phyloP scores from a whole-genome alignment of 345 rosid species.

The Aquilaria malaccensis region DNA sequence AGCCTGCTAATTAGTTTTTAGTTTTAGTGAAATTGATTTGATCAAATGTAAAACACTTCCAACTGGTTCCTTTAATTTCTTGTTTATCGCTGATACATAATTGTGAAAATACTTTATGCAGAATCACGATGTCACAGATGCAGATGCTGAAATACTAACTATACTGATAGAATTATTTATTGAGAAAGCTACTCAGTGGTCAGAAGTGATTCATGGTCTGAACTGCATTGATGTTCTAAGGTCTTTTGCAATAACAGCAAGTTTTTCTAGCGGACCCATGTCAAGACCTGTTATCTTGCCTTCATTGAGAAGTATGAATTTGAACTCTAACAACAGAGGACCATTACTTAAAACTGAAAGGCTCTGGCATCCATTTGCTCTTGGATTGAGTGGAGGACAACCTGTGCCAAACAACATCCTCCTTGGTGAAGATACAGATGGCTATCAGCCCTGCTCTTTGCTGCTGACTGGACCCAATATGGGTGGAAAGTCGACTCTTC shows the following conservation, averaged over 20 bases:
- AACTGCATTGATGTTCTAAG: constrained; percentile 71
- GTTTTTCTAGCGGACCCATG: constrained; percentile 56
- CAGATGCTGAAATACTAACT: constrained; percentile 69
- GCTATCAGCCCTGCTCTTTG: constrained; percentile 46
- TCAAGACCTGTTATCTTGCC: constrained; percentile 61
- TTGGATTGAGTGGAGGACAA: constrained; percentile 52
- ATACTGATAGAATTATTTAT: constrained; percentile 68
- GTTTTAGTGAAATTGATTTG: no score
- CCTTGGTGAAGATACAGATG: constrained; percentile 56
- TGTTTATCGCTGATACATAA: neutral
- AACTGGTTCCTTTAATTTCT: neutral
- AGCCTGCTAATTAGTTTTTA: no score
- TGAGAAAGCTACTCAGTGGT: constrained; percentile 79
- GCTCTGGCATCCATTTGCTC: constrained; percentile 91
- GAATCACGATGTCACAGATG: constrained; percentile 69
- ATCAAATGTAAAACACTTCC: no score
- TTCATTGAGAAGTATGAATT: constrained; percentile 25
- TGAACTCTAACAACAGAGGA: constrained; percentile 32
- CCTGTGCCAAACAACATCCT: constrained; percentile 78
- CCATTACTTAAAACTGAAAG: constrained; percentile 66
- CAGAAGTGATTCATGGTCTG: constrained; percentile 64
- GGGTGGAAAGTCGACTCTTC: constrained; percentile 98
- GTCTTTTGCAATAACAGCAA: constrained; percentile 62
- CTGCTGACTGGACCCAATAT: constrained; percentile 93
- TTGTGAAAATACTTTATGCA: constrained; percentile 22